Evolutionary conservation across 2,329 filamentous ascomycete genomes (phyloP).

Genomic region (Claviceps pazoutovae): DNA sequence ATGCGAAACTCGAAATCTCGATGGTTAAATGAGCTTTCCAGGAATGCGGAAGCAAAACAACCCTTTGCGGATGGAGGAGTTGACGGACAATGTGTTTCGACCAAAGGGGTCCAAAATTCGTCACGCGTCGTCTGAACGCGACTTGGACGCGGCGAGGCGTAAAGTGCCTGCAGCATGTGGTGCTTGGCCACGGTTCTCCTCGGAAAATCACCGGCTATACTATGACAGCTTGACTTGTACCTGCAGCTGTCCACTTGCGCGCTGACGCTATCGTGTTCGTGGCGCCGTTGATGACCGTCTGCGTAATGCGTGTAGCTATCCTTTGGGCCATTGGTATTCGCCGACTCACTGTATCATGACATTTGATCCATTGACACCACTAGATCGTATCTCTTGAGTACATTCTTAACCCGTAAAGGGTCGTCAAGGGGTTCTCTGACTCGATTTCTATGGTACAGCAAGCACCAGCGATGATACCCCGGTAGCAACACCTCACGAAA

Average conservation of each 20-base stretch:
- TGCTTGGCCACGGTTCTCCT: no score
- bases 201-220: neutral
- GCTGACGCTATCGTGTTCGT: slow-evolving; percentile 6
- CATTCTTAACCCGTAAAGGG: neutral
- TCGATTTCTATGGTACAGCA: neutral
- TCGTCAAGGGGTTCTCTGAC: neutral
- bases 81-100: no score
- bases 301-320: neutral
- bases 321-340: neutral
- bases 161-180: slow-evolving; percentile 12
- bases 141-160: neutral
- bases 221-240: neutral
- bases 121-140: neutral
- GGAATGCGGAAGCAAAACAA: neutral
- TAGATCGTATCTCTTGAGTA: neutral
- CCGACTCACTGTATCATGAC: neutral
- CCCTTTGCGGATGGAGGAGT: neutral
- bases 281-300: neutral
- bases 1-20: neutral
- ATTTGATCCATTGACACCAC: neutral
- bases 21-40: neutral
- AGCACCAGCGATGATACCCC: slow-evolving; percentile 33
- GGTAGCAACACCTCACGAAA: slow-evolving; percentile 21
- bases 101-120: no score
- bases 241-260: neutral